Percentiles rank a stretch among this genome's conserved stretches.
Evolutionary conservation across 257 asterid genomes (phyloP).

Genomic region (Knoxia roxburghii): DNA sequence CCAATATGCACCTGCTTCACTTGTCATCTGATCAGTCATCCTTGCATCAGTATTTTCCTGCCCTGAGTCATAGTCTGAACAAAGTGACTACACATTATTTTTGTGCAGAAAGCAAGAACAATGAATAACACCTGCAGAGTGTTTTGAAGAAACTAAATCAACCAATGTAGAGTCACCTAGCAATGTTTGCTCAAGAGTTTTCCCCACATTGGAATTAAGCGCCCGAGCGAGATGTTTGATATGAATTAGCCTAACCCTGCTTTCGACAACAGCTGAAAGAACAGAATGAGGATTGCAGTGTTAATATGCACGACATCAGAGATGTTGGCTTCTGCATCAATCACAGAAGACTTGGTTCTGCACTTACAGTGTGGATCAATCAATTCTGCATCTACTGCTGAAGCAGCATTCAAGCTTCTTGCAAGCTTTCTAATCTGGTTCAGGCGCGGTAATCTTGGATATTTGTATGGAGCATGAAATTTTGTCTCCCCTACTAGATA

Average conservation of each 20-base stretch:
- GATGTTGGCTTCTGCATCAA: too few species aligned
- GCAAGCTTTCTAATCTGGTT: slow-evolving; percentile 34
- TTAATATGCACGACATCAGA: not conserved
- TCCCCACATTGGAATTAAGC: slow-evolving; percentile 14
- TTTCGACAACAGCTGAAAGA: slow-evolving; percentile 20
- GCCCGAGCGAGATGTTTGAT: slow-evolving; percentile 33
- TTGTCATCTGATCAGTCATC: not conserved
- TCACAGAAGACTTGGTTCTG: not conserved
- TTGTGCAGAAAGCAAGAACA: not conserved
- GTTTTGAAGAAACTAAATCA: not conserved
- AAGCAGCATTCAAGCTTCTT: slow-evolving; percentile 21
- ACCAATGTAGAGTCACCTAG: slow-evolving; percentile 8
- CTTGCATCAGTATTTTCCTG: not conserved
- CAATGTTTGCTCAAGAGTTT: not conserved
- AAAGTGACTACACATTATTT: not conserved
- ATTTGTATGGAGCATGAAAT: slow-evolving; percentile 3
- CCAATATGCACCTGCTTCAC: not conserved
- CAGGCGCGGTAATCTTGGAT: slow-evolving; percentile 16
- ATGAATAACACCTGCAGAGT: not conserved
- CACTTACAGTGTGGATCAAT: slow-evolving; percentile 17
- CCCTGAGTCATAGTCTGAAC: not conserved
- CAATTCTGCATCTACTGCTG: not conserved
- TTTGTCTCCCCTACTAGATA: slow-evolving; percentile 7
- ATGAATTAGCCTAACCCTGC: slow-evolving; percentile 24
- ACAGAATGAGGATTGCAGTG: not conserved